phyloP scores from a whole-genome alignment of 2,329 filamentous ascomycete genomes.

The Spiromastix sp. region DNA sequence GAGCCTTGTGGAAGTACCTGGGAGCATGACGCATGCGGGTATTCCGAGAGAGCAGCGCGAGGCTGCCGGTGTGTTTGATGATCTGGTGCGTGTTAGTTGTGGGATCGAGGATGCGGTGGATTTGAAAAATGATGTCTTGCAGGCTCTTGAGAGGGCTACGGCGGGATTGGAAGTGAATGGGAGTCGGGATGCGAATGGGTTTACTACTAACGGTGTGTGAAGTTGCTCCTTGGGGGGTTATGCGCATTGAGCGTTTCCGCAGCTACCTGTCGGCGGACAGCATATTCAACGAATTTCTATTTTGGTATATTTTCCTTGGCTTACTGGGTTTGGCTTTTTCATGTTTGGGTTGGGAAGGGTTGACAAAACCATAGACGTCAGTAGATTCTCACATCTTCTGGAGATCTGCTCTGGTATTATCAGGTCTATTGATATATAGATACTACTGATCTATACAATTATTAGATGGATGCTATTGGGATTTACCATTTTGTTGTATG shows the following conservation, averaged over 20 bases:
- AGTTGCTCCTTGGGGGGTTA: background rate
- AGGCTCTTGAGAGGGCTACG: conserved; percentile 70
- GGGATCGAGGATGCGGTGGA: conserved; percentile 88
- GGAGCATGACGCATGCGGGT: conserved; percentile 93
- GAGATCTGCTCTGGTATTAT: no score
- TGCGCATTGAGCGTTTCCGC: no score
- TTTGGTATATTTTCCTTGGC: background rate
- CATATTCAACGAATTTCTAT: background rate
- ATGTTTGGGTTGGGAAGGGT: no score
- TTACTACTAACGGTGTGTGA: background rate
- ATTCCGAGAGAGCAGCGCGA: conserved; percentile 87
- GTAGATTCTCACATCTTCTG: no score
- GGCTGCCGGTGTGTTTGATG: conserved; percentile 87
- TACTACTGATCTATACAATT: no score
- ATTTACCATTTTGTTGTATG: no score
- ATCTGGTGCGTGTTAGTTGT: conserved; percentile 85
- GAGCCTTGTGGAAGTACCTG: conserved; percentile 81
- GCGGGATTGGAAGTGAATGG: conserved; percentile 36
- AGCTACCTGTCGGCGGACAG: no score
- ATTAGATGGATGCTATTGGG: no score
- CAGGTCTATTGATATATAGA: no score
- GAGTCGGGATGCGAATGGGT: conserved; percentile 25
- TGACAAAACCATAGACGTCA: no score
- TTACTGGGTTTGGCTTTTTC: no score
- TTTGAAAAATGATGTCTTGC: conserved; percentile 68